A percentile compares a stretch with the other conserved stretches of the same genome.
Conservation (phyloP, 2,329 filamentous ascomycete species). For the Aspergillus pseudoglaucus region DNA sequence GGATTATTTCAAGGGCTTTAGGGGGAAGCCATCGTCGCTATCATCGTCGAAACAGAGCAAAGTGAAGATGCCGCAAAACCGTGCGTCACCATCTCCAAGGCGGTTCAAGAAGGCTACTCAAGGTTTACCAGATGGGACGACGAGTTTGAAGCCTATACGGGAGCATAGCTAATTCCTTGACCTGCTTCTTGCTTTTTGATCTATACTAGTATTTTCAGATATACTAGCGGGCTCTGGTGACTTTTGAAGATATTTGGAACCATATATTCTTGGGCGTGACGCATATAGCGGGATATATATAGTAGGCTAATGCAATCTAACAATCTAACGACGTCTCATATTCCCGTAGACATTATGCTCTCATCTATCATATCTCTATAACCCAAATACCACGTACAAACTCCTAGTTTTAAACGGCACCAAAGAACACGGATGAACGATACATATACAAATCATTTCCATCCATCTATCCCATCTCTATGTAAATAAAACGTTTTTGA, state of each 20-base stretch:
- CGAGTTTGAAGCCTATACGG: slow-evolving; percentile 3
- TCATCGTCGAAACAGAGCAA: slow-evolving; percentile 8
- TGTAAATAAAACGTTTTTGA: not conserved
- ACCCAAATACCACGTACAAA: too few species aligned
- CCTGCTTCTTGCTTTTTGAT: not conserved
- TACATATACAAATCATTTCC: too few species aligned
- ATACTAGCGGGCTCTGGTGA: not conserved
- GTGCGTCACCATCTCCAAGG: slow-evolving; percentile 1
- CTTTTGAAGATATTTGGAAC: too few species aligned
- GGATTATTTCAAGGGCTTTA: slow-evolving; percentile 4
- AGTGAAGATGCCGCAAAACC: slow-evolving; percentile 15
- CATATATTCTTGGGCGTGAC: too few species aligned
- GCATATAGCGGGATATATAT: too few species aligned
- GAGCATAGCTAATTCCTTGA: not conserved
- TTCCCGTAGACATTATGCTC: too few species aligned
- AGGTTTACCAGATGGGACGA: not conserved
- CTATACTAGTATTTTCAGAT: not conserved
- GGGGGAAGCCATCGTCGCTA: not conserved
- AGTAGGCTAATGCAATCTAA: too few species aligned
- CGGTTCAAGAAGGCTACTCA: slow-evolving; percentile 6
- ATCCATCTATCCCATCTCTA: not conserved
- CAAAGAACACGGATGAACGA: too few species aligned
- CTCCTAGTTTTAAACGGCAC: too few species aligned
- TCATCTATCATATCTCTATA: too few species aligned
- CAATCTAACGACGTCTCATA: too few species aligned